A percentile compares a stretch with the other conserved stretches of the same genome.
Evolutionary conservation across 1,139 yeast species (phyloP).

Genomic region (Saccharomyces hybrid): DNA sequence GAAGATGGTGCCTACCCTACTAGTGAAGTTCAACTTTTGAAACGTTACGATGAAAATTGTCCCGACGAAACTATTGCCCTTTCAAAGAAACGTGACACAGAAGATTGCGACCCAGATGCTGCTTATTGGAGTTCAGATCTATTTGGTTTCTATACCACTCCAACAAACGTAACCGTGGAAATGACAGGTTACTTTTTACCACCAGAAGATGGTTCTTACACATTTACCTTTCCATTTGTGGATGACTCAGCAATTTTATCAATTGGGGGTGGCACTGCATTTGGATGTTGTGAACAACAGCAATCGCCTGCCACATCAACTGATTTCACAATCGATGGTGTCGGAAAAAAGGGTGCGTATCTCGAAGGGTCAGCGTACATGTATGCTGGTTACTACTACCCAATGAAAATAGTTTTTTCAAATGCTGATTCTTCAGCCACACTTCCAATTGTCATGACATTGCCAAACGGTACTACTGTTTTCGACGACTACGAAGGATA

Average conservation of each 20-base stretch:
- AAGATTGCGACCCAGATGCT: not conserved
- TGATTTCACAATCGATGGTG: conserved; percentile 7
- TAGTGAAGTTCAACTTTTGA: not conserved
- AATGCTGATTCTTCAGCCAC: not conserved
- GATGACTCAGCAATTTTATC: conserved; percentile 24
- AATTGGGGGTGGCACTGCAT: conserved; percentile 26
- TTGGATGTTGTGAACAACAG: conserved; percentile 26
- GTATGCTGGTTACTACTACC: conserved; percentile 24
- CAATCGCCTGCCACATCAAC: conserved; percentile 1
- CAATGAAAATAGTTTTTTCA: conserved; percentile 24
- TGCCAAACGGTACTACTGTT: not conserved
- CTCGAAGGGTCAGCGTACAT: not conserved
- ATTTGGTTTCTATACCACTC: not conserved
- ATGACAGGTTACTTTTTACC: conserved; percentile 27
- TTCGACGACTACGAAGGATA: not conserved
- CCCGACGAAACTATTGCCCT: not conserved
- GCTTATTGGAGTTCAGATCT: not conserved
- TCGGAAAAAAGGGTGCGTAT: conserved; percentile 3
- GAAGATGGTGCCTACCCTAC: too few relatives aligned
- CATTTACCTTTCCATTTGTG: conserved; percentile 19
- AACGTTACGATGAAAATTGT: not conserved
- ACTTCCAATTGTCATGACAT: not conserved
- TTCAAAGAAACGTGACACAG: not conserved
- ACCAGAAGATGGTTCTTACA: conserved; percentile 21
- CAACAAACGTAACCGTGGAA: conserved; percentile 17